Base-by-base conservation (phyloP, 805 yeast species). In the Jamesozyma spencerorum region DNA sequence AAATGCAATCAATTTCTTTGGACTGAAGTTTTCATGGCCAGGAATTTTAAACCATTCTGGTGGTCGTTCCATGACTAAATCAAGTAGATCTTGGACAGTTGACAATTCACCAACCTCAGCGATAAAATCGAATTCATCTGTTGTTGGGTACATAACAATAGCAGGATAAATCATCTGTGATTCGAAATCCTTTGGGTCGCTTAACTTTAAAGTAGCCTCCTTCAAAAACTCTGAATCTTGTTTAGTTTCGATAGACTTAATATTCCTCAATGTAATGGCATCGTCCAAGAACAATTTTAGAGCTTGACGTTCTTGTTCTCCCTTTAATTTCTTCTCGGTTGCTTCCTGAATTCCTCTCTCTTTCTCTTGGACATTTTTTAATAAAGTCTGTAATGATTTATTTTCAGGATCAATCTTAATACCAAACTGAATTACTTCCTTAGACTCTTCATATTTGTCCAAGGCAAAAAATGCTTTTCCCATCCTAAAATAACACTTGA, bases 161-260 rank as follows among this genome's bases (percentile, higher is more conserved):
- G 88, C 82, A 0, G 97, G 95, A 49, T 86, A 71, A n/a, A 82
- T 70, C 36, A 90, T 64, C 53, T 84, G 88, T 0, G 95, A 79
- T 50, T 82, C 86, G 47, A 68, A 71, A 62, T 85, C 92, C 32
- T 66, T 53, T 13, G 74, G 69, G 47, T 81, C 79, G 57, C 82
- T 90, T 31, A 85, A 63, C 44, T 69, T 68, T 8, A 81, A 53
- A 37, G 69, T 68, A 0, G 79, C 69, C 37, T 73, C 65, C 47
- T 70, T 74, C 13, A 83, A 62, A 33, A 77, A 50, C 30, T 75
- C 84, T 0, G 79, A 70, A 1, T 85, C 81, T 8, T 66, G 62
- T 0, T 70, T 58, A 0, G 83, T 72, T 28, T 65, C 61, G 27
- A 80, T 61, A 30, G 67, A 67, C 6, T 66, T 62, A 41, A 77